These are phyloP conservation scores for Taiozyma onychis DNA, from an alignment of 1,139 yeast genomes.

Conservation along the genomic window DNA sequence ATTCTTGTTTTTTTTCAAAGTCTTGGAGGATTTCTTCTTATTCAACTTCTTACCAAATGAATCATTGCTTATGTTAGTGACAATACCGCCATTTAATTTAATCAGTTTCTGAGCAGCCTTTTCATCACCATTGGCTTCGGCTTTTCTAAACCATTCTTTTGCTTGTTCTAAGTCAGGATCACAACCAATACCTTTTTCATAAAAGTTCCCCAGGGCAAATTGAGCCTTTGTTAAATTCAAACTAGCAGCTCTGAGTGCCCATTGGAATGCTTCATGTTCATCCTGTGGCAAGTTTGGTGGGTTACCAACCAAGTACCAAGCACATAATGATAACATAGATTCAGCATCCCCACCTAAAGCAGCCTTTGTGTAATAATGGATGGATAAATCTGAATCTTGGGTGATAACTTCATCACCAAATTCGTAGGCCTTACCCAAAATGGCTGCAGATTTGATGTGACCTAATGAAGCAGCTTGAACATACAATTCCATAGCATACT, in stretches of 20 bases:
- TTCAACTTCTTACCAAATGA: conserved; percentile 24
- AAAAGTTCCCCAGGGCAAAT: conserved; percentile 78
- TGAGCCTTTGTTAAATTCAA: conserved; percentile 78
- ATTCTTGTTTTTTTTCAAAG: conserved; percentile 1
- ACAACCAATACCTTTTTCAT: conserved; percentile 87
- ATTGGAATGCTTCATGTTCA: conserved; percentile 83
- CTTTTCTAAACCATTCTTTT: conserved; percentile 68
- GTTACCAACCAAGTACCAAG: conserved; percentile 93
- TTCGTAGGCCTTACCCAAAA: conserved; percentile 82
- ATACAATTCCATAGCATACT: conserved; percentile 81
- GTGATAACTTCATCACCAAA: conserved; percentile 71
- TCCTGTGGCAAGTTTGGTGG: conserved; percentile 77
- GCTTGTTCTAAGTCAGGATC: conserved; percentile 52
- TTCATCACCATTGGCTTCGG: conserved; percentile 69
- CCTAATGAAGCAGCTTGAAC: conserved; percentile 89
- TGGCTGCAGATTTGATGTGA: conserved; percentile 72
- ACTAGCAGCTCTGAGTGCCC: conserved; percentile 87
- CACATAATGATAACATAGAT: conserved; percentile 91
- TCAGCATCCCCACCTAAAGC: conserved; percentile 84
- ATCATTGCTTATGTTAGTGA: background rate
- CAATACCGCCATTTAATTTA: conserved; percentile 2
- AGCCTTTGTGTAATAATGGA: conserved; percentile 90
- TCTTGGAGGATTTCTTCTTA: conserved; percentile 2
- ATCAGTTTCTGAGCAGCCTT: conserved; percentile 42
- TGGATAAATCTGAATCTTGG: conserved; percentile 77